Base-by-base conservation (phyloP, 2,329 filamentous ascomycete genomes). In the Colletotrichum gigasporum region DNA sequence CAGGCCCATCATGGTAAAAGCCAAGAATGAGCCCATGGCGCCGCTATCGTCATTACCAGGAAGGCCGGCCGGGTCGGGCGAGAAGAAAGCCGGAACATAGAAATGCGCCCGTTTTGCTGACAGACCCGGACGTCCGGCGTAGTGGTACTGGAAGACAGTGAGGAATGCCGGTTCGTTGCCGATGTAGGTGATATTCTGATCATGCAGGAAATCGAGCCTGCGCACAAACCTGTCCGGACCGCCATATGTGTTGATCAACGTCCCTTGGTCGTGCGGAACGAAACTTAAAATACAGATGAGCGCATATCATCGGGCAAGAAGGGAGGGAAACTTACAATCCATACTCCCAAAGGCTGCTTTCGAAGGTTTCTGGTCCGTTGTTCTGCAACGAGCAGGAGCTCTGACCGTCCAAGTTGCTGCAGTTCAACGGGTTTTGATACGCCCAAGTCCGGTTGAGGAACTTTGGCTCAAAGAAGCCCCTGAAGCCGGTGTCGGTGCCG, bases 321-420 rank as follows among this genome's bases (percentile, higher is more conserved):
- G 10, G 1, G 11, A 10, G 3, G 4, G 14, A 14, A 12, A 78
- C 83, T 68, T 71, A 87, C 83, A 92, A 93, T 14, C 86, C 87
- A 71, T 93, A 93, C 58, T 92, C 85, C 91, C 91, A 94, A 1
- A 86, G 80, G 64, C 86, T 89, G 42, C 86, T 88, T 73, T 94
- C 91, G 68, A 91, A 93, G 0, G 90, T 93, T 74, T 93, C 91
- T 6, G 85, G 82, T 0, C 85, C 89, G 2, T 81, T 85, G 64
- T 86, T 81, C 41, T 90, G 80, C 1, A 90, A 83, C 3, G 82
- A 85, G 74, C 90, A 92, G 44, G 82, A 79, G 2, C 84, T 88
- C 6, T 78, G 80, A 10, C 80, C 79, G 53, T 90, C 82, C 16
- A 81, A 75, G 41, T 81, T 81, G 69, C 80, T 84, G 76, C 90